Conservation (phyloP, 1,284 basidiomycete genomes). For the Sphaerobolus stellatus region DNA sequence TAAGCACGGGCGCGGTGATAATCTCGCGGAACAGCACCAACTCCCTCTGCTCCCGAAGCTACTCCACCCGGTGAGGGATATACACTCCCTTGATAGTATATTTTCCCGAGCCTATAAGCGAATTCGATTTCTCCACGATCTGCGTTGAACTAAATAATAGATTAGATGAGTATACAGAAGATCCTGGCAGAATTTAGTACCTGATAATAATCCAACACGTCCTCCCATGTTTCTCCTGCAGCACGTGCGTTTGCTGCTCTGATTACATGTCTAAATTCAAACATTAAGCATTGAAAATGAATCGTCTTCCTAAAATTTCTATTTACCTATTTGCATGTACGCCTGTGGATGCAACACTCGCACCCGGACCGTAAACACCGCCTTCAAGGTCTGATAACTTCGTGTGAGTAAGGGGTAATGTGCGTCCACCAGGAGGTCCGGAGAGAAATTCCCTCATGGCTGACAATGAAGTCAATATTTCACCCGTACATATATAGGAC, state of each 20-base stretch:
- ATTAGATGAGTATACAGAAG: background rate
- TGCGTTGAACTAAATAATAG: conserved; percentile 74
- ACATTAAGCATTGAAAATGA: too few species aligned
- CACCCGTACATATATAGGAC: conserved; percentile 1
- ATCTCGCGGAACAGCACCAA: conserved; percentile 76
- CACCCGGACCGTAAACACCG: conserved; percentile 91
- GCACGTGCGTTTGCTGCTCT: conserved; percentile 79
- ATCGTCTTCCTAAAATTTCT: too few species aligned
- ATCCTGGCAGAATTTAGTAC: background rate
- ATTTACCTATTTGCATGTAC: conserved; percentile 50
- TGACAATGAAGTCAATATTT: conserved; percentile 28
- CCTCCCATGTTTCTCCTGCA: conserved; percentile 89
- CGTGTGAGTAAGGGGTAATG: conserved; percentile 79
- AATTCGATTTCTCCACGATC: conserved; percentile 85
- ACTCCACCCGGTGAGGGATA: conserved; percentile 74
- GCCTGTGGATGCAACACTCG: conserved; percentile 87
- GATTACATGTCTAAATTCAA: conserved; percentile 60
- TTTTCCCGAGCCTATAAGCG: conserved; percentile 84
- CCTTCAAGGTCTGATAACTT: conserved; percentile 88
- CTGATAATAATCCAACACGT: conserved; percentile 84
- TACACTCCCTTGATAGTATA: conserved; percentile 92
- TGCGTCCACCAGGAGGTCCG: conserved; percentile 90
- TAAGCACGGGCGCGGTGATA: conserved; percentile 76
- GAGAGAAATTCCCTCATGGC: conserved; percentile 73
- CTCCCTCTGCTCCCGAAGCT: conserved; percentile 83